Evolutionary conservation across 2,329 filamentous ascomycete species (phyloP), one percentile per base, ranked within the genome.

Genomic region (Diaporthe helianthi): DNA sequence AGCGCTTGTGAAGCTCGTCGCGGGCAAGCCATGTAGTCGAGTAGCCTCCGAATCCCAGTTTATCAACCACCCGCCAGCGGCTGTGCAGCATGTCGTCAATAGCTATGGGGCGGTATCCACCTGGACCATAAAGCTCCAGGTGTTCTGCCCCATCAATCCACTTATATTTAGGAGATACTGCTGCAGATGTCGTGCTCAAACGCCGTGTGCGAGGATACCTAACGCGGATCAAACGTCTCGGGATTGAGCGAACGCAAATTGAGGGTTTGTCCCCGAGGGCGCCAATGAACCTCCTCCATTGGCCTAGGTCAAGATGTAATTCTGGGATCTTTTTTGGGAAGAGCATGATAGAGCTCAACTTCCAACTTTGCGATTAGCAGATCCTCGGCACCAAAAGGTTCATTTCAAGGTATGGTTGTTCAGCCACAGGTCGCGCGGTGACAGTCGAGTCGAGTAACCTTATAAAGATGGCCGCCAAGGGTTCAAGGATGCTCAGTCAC

Each of bases 1-100:
- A 77, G 69, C 75, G 33, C n/a, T 46, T 44, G 4, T 41, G 17
- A 46, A 10, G 15, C 63, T 65, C 63, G 19, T 65, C 63, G 22
- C 33, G 64, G 47, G 64, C 64, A 8, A 66, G 64, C 64, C 64
- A 66, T 13, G 55, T 31, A 4, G 63, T 65, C 6, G 63, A 65
- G 5, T 54, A 46, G 2, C 63, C 63, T 3, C 63, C 63, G 33
- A 54, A 54, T 5, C 63, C 63, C 9, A 65, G 10, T 33, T 65
- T 65, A 3, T 65, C 63, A 17, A 65, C 49, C n/a, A 54, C 33
- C 24, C 12, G 63, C 47, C 46, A 66, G n/a, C 64, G 49, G 36
- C 47, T 13, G 12, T 55, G 51, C 12, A 66, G 38, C 19, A 66
- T 0, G 31, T 44, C 26, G n/a, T 49, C 36, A 24, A 66, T 49